Conservation (phyloP, 2,329 filamentous ascomycete genomes). For the Peltaster fructicola region DNA sequence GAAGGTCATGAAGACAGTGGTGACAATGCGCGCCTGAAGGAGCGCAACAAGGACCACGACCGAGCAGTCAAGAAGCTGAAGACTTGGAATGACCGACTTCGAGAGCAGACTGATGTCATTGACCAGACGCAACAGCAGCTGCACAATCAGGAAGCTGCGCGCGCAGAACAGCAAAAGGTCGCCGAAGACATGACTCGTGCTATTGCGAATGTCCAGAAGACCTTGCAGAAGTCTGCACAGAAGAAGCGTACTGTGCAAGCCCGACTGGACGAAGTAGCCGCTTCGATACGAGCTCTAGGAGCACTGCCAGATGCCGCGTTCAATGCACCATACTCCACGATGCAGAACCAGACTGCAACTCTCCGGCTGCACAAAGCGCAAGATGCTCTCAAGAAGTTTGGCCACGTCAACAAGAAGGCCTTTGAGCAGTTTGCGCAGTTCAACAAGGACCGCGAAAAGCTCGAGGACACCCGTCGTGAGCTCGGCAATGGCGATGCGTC, state of each 20-base stretch:
- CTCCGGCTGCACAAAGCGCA: slow-evolving; percentile 76
- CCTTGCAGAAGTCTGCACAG: slow-evolving; percentile 80
- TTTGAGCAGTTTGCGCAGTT: slow-evolving; percentile 99
- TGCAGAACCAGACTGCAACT: slow-evolving; percentile 49
- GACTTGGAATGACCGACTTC: slow-evolving; percentile 48
- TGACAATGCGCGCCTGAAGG: slow-evolving; percentile 47
- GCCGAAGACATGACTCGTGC: slow-evolving; percentile 58
- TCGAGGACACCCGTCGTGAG: slow-evolving; percentile 70
- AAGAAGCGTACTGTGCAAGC: slow-evolving; percentile 66
- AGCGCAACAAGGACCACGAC: slow-evolving; percentile 65
- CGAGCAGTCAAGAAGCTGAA: slow-evolving; percentile 53
- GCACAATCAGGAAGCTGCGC: slow-evolving; percentile 39
- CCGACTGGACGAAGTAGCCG: slow-evolving; percentile 62
- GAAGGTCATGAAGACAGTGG: slow-evolving; percentile 35
- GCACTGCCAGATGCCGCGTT: slow-evolving; percentile 89
- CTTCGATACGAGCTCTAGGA: slow-evolving; percentile 82
- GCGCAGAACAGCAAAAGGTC: slow-evolving; percentile 47
- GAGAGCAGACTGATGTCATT: slow-evolving; percentile 57
- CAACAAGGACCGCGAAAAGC: slow-evolving; percentile 72
- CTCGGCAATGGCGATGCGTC: slow-evolving; percentile 71
- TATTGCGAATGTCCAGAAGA: slow-evolving; percentile 74
- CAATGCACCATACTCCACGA: slow-evolving; percentile 62
- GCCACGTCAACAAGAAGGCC: slow-evolving; percentile 97
- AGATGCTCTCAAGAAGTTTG: slow-evolving; percentile 86
- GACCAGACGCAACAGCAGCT: slow-evolving; percentile 40